Base-by-base conservation (phyloP, 208 protist species). In the Wallacemonas sp. region DNA sequence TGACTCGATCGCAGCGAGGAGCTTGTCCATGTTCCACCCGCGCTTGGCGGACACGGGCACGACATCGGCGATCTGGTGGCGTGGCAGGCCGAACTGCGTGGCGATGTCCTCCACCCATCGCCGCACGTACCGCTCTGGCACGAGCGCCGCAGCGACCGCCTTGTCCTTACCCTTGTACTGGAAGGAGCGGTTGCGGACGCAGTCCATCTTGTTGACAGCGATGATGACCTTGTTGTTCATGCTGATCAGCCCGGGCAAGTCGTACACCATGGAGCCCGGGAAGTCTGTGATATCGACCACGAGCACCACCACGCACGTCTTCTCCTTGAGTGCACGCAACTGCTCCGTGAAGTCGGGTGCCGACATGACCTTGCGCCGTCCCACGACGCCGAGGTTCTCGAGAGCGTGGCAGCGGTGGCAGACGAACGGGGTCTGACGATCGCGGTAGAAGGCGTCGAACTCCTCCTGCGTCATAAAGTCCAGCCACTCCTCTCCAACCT, bases 391-490 rank as follows among this genome's bases (percentile, higher is more conserved):
- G 21, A 95, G 64, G 67, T 97, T 92, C 63, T 95, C 86, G 57
- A 97, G 64, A 21, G 92, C 89, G 61, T 94, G 82, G 63, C 92
- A 97, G 61, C 92, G 88, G 60, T 89, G 76, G 70, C 92, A 97
- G 41, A 88, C 83, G 75, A 94, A 95, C 16, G 92, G 81, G 29
- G 64, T 68, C 1, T 68, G 77, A 11, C 61, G 62, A 57, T 94
- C 83, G 56, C 77, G 80, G 75, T 97, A 95, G 68, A 95, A 93
- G 19, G 89, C 89, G 55, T 95, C 71, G 65, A 97, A 97, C 77
- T 97, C 88, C 32, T 97, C 88, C 67, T 97, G 88, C 17, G 92
- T 97, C 92, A 97, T 97, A 60, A 97, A 97, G 72, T 97, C 92
- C 46, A 97, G 74, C 92, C 92, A 97, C 70, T 97, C 88, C 76